phyloP scores from a whole-genome alignment of 2,329 filamentous ascomycete species.

The Xylaria multiplex region DNA sequence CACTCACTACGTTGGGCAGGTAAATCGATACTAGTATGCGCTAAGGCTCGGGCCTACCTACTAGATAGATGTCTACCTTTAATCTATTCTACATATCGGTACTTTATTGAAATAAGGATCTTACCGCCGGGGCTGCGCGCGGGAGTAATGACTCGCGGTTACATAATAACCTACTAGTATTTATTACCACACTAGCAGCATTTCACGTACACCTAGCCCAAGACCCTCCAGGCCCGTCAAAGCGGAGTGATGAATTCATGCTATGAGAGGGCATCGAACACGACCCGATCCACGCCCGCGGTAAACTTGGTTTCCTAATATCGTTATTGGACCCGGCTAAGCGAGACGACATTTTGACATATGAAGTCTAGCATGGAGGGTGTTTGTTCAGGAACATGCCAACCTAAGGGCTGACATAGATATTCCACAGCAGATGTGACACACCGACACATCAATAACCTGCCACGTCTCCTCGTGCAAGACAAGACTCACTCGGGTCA shows the following conservation, averaged over 20 bases:
- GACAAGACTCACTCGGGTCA: not conserved
- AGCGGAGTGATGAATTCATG: not conserved
- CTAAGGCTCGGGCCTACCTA: slow-evolving; percentile 10
- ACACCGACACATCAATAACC: not conserved
- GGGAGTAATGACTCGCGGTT: slow-evolving; percentile 2
- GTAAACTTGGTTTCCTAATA: not conserved
- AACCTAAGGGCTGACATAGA: not conserved
- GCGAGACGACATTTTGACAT: not conserved
- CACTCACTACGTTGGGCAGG: not conserved
- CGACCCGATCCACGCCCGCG: not conserved
- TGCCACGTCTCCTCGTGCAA: slow-evolving; percentile 14
- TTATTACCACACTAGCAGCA: too few species aligned
- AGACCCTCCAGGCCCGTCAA: not conserved
- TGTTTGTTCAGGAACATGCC: slow-evolving; percentile 10
- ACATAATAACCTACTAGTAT: not conserved
- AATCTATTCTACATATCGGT: too few species aligned
- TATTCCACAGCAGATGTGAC: slow-evolving; percentile 9
- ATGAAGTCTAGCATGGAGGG: not conserved
- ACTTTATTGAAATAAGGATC: not conserved
- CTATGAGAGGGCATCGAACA: slow-evolving; percentile 3
- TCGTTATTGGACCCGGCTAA: not conserved
- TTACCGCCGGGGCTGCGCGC: not conserved
- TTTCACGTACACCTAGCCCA: not conserved
- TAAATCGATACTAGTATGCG: not conserved
- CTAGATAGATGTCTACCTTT: too few species aligned